Base-by-base conservation (phyloP, 164 flowering plant species). In the Cinnamomum chago region DNA sequence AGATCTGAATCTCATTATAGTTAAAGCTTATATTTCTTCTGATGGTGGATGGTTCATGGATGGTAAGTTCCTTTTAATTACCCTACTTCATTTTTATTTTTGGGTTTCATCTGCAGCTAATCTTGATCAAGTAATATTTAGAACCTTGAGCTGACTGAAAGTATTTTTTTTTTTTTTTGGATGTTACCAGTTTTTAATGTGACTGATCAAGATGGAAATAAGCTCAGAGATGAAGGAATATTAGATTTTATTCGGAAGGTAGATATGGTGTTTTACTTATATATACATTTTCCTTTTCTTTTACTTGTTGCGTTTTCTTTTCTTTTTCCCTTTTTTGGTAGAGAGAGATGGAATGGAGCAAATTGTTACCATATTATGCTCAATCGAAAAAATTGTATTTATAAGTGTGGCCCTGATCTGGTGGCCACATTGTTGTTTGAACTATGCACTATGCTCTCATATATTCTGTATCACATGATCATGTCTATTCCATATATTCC, bases 41-140 rank as follows among this genome's bases (percentile, higher is more conserved):
- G 98, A 95, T 87, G 97, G 98, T 62, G 86, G 92, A 58, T 95
- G 98, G 98, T 90, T 95, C 84, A 95, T 95, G 97, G 98, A 95
- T 82, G 97, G 98, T 95, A 83, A 72, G 72, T 58, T 68, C 27
- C 52, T 20, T 72, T 70, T 51, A 28, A 51, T 17, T 68, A 66
- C 47, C 58, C 18, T 47, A 9, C 52, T 15, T 50, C 51, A 40
- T 40, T 7, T 40, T 40, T 40, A 5, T 40, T 40, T 35, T 5
- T 40, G 11, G 47, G 47, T 40, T 40, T 40, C 12, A 47, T 60
- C 22, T 60, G 22, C 13, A 65, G 14, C 50, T 75, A 15, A 18
- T 58, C 67, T n/a, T 13, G n/a, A 23, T 28, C 28, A 3, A 50
- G 25, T 0, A 9, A 51, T 51, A 15, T 62, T 30, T 14, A 35